Percentiles rank a stretch among this genome's conserved stretches.
Evolutionary conservation across 352 stramenopile genomes (phyloP).

Genomic region (Globisporangium alternatum): DNA sequence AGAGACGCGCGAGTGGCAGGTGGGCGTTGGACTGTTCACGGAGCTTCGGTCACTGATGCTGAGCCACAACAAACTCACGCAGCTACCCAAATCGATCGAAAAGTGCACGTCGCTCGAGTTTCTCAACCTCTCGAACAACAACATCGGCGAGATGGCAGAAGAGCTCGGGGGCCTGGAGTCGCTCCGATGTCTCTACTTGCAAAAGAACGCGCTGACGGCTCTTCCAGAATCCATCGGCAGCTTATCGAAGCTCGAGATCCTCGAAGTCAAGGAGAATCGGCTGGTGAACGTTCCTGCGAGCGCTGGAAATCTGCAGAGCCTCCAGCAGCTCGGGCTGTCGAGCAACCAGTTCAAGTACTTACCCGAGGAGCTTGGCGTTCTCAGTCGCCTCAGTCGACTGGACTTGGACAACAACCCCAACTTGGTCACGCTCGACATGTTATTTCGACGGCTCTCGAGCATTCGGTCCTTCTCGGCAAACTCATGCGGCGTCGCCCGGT

Average conservation of each 20-base stretch:
- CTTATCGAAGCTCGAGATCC: constrained; percentile 32
- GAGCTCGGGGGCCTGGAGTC: constrained; percentile 38
- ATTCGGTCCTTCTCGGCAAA: constrained; percentile 33
- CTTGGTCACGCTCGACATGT: constrained; percentile 32
- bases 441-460: constrained; percentile 32
- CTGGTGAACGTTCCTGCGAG: constrained; percentile 37
- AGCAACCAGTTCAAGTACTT: constrained; percentile 47
- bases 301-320: constrained; percentile 35
- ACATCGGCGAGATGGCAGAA: constrained; percentile 29
- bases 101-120: constrained; percentile 38
- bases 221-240: constrained; percentile 43
- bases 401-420: constrained; percentile 43
- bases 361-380: constrained; percentile 34
- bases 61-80: constrained; percentile 46
- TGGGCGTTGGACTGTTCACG: constrained; percentile 49
- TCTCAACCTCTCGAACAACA: constrained; percentile 57
- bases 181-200: constrained; percentile 34
- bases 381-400: constrained; percentile 26
- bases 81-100: constrained; percentile 46
- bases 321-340: constrained; percentile 35
- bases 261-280: constrained; percentile 40
- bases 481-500: constrained; percentile 38
- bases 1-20: constrained; percentile 72
- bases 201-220: constrained; percentile 38
- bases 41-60: constrained; percentile 42